phyloP scores from a whole-genome alignment of 768 basidiomycete species.

The Mycena albidolilacea region DNA sequence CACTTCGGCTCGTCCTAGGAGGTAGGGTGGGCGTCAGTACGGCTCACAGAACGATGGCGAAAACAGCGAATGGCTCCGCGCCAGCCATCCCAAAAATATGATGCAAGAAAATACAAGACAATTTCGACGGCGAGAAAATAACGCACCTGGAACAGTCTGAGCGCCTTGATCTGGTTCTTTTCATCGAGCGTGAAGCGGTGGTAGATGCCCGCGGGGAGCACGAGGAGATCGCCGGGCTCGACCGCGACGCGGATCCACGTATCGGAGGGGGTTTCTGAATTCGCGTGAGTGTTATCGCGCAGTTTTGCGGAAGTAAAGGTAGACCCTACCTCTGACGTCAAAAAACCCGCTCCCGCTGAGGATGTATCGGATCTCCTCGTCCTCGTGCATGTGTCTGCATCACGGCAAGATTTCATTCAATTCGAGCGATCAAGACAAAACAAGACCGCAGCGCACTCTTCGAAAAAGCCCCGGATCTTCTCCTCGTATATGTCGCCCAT shows the following conservation, averaged over 20 bases:
- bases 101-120: neutral
- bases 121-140: neutral
- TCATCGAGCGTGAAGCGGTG: slow-evolving; percentile 95
- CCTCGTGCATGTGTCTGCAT: slow-evolving; percentile 91
- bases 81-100: too few relatives aligned
- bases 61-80: neutral
- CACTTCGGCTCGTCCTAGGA: slow-evolving; percentile 92
- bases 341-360: slow-evolving; percentile 92
- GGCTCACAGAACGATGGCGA: neutral
- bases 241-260: slow-evolving; percentile 88
- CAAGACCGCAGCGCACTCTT: slow-evolving; percentile 68
- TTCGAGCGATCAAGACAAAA: too few relatives aligned
- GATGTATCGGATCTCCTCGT: slow-evolving; percentile 95
- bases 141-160: slow-evolving; percentile 57
- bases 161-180: slow-evolving; percentile 77
- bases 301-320: neutral
- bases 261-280: slow-evolving; percentile 73
- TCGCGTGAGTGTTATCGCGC: neutral
- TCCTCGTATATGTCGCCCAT: slow-evolving; percentile 86
- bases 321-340: slow-evolving; percentile 83
- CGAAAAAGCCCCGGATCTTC: slow-evolving; percentile 87
- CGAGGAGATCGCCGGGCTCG: slow-evolving; percentile 84
- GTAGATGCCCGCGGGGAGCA: slow-evolving; percentile 93
- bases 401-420: neutral
- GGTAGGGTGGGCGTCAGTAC: neutral